Base-by-base conservation (phyloP, 768 basidiomycete genomes). In the Russula foetens region DNA sequence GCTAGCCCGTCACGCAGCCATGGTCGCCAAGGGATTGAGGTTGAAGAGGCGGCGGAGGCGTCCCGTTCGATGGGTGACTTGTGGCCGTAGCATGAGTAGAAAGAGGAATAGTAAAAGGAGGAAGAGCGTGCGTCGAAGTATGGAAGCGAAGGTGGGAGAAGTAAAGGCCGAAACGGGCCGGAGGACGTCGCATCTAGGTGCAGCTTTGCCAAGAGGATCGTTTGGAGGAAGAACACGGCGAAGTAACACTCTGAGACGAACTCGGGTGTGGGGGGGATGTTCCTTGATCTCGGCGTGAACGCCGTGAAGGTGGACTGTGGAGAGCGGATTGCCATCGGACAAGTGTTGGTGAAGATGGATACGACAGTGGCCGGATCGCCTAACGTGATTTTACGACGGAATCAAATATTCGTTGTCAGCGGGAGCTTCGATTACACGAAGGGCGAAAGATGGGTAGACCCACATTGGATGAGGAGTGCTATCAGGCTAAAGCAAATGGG, bases 401-500 rank as follows among this genome's bases (percentile, higher is more conserved):
- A 41, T 41, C 17, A 17, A 19, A 41, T 19, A 11, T 4, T 19
- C 39, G 38, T 38, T 17, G 7, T 41, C 39, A 41, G 39, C 35
- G 17, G 17, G 39, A 41, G 15, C 35, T 41, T 19, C 17, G 39
- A 19, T 3, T 41, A 17, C 7, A 41, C 17, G 17, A 7, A 11
- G 39, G 14, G 3, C 7, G 12, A 14, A 12, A 38, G 17, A 7
- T 41, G 17, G 17, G 3, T 41, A 3, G 17, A 53, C 60, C 23
- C 45, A 62, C 60, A 51, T 46, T 57, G 56, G 28, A 57, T 57
- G 11, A 53, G 15, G n/a, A 62, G 26, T 15, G 60, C 50, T 26
- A 26, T 12, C 5, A 62, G 9, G 51, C 56, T 28, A 19, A 62
- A 62, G 29, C 50, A 57, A 31, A 23, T 35, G 21, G 50, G 55